A percentile compares a stretch with the other conserved stretches of the same genome.
Conservation (phyloP, 164 flowering plant species). For the Euptelea pleiosperma region DNA sequence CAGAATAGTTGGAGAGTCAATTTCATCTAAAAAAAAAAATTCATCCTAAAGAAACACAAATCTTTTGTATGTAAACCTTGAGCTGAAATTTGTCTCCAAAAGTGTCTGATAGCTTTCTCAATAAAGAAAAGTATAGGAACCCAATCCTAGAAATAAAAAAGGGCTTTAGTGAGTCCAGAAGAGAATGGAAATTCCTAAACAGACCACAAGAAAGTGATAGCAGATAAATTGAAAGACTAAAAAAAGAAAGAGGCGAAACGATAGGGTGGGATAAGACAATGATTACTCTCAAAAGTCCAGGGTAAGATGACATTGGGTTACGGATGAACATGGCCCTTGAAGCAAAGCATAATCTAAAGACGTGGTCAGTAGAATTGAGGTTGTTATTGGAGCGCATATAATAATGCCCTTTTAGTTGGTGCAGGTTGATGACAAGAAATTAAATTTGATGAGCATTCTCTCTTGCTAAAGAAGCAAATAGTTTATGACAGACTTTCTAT, state of each 20-base stretch:
- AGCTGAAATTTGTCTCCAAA: slow-evolving; percentile 42
- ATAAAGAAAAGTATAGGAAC: slow-evolving; percentile 51
- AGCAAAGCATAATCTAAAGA: too few relatives aligned
- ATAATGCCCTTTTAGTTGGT: too few relatives aligned
- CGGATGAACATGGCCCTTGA: too few relatives aligned
- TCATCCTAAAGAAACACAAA: neutral
- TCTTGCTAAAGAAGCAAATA: too few relatives aligned
- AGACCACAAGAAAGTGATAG: neutral
- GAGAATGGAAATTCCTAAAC: neutral
- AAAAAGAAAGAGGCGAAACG: slow-evolving; percentile 3
- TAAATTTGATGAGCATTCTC: too few relatives aligned
- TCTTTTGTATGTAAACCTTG: slow-evolving; percentile 35
- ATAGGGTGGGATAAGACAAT: too few relatives aligned
- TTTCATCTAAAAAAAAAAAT: neutral
- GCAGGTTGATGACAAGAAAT: too few relatives aligned
- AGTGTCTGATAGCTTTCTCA: slow-evolving; percentile 44
- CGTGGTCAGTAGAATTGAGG: too few relatives aligned
- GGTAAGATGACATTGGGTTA: too few relatives aligned
- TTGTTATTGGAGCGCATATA: too few relatives aligned
- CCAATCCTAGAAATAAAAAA: slow-evolving; percentile 67
- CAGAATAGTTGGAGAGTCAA: neutral
- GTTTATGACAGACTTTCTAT: too few relatives aligned
- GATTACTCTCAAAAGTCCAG: neutral
- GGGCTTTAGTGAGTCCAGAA: neutral
- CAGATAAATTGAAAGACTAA: neutral